Percentiles rank a stretch among this genome's conserved stretches.
phyloP scores from a whole-genome alignment of 1,284 basidiomycete genomes.

The Trametes hirsuta region DNA sequence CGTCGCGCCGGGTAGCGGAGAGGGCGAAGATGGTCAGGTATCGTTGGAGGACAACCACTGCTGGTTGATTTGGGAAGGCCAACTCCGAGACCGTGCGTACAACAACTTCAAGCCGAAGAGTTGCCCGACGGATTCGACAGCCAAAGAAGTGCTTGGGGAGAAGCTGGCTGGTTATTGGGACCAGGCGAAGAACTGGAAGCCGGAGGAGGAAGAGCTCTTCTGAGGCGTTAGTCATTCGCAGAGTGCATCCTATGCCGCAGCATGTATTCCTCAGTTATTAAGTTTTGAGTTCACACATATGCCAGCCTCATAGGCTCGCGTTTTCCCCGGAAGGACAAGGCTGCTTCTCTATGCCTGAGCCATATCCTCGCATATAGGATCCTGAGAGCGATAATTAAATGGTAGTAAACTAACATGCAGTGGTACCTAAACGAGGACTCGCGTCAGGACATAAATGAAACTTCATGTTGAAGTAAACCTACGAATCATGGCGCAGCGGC shows the following conservation, averaged over 20 bases:
- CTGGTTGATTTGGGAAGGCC: conserved; percentile 92
- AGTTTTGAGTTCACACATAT: background rate
- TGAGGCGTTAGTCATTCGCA: conserved; percentile 31
- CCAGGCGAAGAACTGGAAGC: conserved; percentile 86
- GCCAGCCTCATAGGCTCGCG: background rate
- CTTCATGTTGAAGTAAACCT: background rate
- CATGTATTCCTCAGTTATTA: background rate
- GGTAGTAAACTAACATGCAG: no score
- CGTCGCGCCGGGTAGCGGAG: conserved; percentile 32
- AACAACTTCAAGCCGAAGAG: conserved; percentile 81
- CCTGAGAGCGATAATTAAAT: no score
- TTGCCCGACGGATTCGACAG: conserved; percentile 84
- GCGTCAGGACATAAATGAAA: background rate
- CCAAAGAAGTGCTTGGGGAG: conserved; percentile 83
- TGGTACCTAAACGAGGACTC: no score
- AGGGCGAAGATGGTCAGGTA: conserved; percentile 39
- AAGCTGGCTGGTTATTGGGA: conserved; percentile 94
- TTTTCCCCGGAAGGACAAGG: no score
- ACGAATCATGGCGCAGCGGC: conserved; percentile 3
- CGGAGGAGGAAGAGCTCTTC: conserved; percentile 74
- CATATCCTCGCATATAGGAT: no score
- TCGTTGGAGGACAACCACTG: conserved; percentile 87
- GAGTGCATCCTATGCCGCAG: background rate
- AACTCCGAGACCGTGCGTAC: conserved; percentile 83
- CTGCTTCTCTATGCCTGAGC: no score